Conservation (phyloP, 176 grass and related monocot genomes). For the Carex scoparia region DNA sequence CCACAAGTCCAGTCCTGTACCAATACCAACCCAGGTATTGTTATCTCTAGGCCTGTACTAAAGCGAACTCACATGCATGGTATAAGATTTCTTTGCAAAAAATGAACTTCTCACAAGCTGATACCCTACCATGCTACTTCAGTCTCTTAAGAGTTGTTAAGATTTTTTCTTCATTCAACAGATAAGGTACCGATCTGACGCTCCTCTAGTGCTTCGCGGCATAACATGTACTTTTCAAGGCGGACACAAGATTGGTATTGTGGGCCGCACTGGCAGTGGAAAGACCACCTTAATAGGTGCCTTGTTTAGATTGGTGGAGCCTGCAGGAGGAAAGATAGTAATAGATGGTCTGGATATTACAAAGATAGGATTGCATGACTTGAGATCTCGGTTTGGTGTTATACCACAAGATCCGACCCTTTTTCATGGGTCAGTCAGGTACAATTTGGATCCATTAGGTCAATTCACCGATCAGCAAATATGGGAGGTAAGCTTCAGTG, state of each 20-base stretch:
- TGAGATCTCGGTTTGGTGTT: conserved; percentile 79
- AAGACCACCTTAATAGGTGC: conserved; percentile 90
- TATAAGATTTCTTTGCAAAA: not conserved
- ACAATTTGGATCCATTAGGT: conserved; percentile 71
- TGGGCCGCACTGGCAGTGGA: conserved; percentile 88
- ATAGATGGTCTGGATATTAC: conserved; percentile 65
- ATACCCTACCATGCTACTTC: not conserved
- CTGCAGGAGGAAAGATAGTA: conserved; percentile 65
- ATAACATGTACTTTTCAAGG: conserved; percentile 83
- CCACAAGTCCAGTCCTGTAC: not conserved
- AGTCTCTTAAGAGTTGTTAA: not conserved
- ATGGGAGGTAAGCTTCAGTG: conserved; percentile 63
- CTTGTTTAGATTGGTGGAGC: conserved; percentile 91
- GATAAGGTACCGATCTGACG: conserved; percentile 70
- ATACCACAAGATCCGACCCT: conserved; percentile 97
- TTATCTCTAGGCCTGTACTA: not conserved
- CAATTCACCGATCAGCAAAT: conserved; percentile 66
- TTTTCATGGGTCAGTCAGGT: conserved; percentile 77
- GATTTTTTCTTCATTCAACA: conserved; percentile 36
- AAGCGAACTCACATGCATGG: not conserved
- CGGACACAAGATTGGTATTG: conserved; percentile 79
- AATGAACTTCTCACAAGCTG: not conserved
- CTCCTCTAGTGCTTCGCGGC: conserved; percentile 66
- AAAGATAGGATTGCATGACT: conserved; percentile 70
- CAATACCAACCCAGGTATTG: not conserved